Percentiles rank a stretch among this genome's conserved stretches.
phyloP scores from a whole-genome alignment of 768 basidiomycete genomes.

The Coprinopsis sp. region DNA sequence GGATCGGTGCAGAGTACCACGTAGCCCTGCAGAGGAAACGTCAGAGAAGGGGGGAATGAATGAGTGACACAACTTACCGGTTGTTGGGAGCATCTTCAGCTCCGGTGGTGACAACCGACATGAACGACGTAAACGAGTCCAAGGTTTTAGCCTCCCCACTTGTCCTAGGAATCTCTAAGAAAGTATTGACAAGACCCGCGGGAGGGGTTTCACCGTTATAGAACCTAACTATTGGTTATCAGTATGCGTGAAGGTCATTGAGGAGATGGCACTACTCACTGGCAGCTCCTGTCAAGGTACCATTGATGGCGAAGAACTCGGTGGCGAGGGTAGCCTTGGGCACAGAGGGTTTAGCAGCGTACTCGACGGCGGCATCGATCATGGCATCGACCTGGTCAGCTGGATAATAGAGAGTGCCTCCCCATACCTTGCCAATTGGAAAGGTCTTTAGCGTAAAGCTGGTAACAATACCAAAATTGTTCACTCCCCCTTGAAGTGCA shows the following conservation, averaged over 20 bases:
- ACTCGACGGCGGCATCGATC: slow-evolving; percentile 35
- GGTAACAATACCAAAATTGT: not conserved
- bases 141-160: not conserved
- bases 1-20: too few relatives aligned
- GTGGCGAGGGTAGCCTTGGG: slow-evolving; percentile 47
- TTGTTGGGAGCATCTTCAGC: not conserved
- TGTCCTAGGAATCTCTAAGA: slow-evolving; percentile 37
- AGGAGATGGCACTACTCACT: not conserved
- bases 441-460: too few relatives aligned
- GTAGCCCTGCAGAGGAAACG: too few relatives aligned
- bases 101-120: slow-evolving; percentile 34
- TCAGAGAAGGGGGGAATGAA: too few relatives aligned
- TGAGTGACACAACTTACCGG: too few relatives aligned
- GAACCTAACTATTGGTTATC: slow-evolving; percentile 36
- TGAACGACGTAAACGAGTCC: not conserved
- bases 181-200: too few relatives aligned
- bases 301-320: slow-evolving; percentile 44
- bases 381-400: slow-evolving; percentile 20
- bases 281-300: slow-evolving; percentile 28
- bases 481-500: too few relatives aligned
- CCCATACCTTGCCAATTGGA: slow-evolving; percentile 27
- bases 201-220: slow-evolving; percentile 54
- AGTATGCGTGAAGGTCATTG: not conserved
- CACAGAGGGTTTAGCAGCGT: slow-evolving; percentile 34
- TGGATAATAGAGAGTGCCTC: slow-evolving; percentile 40